These are phyloP conservation scores for Ephemerocybe angulata DNA, from an alignment of 768 basidiomycete species.

Conservation along the genomic window DNA sequence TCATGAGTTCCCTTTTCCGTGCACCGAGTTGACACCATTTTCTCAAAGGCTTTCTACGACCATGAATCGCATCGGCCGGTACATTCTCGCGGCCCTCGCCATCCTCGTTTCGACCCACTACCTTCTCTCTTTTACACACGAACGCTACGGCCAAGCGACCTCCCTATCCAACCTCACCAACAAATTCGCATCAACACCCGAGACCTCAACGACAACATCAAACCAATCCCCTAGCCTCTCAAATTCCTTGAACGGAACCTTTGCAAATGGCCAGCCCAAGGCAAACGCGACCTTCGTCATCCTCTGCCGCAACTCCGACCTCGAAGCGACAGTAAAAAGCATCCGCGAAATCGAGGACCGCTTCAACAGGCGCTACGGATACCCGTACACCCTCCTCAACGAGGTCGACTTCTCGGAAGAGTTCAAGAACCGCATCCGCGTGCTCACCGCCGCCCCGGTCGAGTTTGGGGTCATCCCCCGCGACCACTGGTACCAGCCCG, in stretches of 20 bases:
- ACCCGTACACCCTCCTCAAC: constrained; percentile 86
- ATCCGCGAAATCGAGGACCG: constrained; percentile 77
- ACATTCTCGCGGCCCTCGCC: background rate
- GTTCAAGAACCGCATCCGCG: constrained; percentile 51
- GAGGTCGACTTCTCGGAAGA: constrained; percentile 73
- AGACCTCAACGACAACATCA: constrained; percentile 26
- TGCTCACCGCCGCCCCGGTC: constrained; percentile 24
- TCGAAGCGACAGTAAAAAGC: constrained; percentile 58
- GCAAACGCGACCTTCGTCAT: constrained; percentile 45
- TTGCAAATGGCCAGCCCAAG: constrained; percentile 15
- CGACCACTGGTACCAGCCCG: constrained; percentile 72
- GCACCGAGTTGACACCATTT: background rate
- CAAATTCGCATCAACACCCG: constrained; percentile 10
- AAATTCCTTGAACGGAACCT: constrained; percentile 13
- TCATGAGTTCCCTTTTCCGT: no score
- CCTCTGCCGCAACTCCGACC: constrained; percentile 65
- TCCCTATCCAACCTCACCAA: constrained; percentile 33
- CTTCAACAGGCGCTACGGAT: constrained; percentile 73
- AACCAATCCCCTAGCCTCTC: constrained; percentile 9
- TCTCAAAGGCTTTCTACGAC: background rate
- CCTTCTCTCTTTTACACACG: constrained; percentile 49
- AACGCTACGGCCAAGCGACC: constrained; percentile 47
- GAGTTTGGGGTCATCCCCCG: constrained; percentile 61
- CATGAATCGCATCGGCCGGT: background rate
- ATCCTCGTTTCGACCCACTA: constrained; percentile 37